These are phyloP conservation scores for Escovopsis sp. DNA, from an alignment of 2,329 filamentous ascomycete genomes.

Conservation along the genomic window DNA sequence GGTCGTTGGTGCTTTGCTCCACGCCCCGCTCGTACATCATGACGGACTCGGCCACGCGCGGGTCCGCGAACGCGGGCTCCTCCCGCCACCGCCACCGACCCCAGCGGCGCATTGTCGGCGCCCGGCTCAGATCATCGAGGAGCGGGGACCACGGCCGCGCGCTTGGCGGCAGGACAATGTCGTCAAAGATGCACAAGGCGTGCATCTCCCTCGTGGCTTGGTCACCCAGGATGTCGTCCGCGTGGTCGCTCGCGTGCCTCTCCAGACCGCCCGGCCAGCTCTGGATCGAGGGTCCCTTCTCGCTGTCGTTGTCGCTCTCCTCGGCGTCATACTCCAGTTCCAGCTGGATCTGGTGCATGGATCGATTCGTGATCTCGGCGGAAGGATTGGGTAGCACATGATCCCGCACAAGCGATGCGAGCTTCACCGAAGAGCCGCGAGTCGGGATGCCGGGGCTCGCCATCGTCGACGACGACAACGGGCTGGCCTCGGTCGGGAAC, in stretches of 20 bases:
- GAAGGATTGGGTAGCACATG: constrained; percentile 4
- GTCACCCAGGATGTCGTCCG: constrained; percentile 3
- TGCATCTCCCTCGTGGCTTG: constrained; percentile 8
- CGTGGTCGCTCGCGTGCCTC: constrained; percentile 3
- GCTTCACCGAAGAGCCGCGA: constrained; percentile 4
- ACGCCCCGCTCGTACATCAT: constrained; percentile 14
- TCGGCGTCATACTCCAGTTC: constrained; percentile 11
- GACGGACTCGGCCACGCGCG: constrained; percentile 10
- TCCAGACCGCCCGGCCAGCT: constrained; percentile 6
- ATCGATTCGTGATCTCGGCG: constrained; percentile 3
- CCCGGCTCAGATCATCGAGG: constrained; percentile 4
- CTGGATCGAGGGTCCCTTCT: constrained; percentile 6
- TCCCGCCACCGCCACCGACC: constrained; percentile 11
- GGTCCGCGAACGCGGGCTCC: constrained; percentile 5
- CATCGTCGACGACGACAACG: constrained; percentile 3
- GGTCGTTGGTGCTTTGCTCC: constrained; percentile 6
- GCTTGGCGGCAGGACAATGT: constrained; percentile 3
- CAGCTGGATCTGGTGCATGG: constrained; percentile 12
- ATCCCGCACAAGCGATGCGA: constrained; percentile 9
- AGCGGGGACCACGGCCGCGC: constrained; percentile 5
- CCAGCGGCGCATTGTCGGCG: constrained; percentile 7
- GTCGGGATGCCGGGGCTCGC: neutral
- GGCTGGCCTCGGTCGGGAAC: constrained; percentile 1
- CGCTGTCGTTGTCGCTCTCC: constrained; percentile 9
- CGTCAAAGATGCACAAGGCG: constrained; percentile 11